Evolutionary conservation across 2,329 filamentous ascomycete genomes (phyloP), one percentile per base, ranked within the genome.

Genomic region (Trichoderma pleuroti): DNA sequence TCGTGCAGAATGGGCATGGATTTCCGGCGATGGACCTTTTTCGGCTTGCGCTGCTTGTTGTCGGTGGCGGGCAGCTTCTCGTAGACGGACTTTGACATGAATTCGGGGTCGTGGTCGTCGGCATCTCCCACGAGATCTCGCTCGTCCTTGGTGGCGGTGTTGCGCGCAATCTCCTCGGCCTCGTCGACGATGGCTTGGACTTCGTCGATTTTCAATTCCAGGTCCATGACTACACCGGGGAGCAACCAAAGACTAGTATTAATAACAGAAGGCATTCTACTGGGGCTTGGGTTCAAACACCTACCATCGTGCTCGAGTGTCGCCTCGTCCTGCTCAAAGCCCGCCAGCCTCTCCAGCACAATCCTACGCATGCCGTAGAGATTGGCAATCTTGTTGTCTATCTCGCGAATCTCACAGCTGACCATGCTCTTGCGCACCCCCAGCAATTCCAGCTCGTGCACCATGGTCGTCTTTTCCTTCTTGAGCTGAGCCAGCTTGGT

Each of bases 11-110:
- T 92, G 9, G 95, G 94, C 92, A 97, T 97, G 0, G 94, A 97
- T 80, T 92, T 93, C 72, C 91, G 88, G 70, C 91, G 86, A 72
- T 87, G 86, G 49, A 86, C 88, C 74, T 85, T 86, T 75, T 84
- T 86, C 18, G 81, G 74, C 77, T 84, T 86, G 61, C 79, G 77
- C 1, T 87, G 84, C 75, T 81, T 85, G 26, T 80, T 79, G 32
- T 82, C 78, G 11, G 87, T 84, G 11, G 83, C 82, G 1, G 94
- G 93, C 10, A 99, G 84, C 81, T 98, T 98, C 75, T 97, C 92
- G 80, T 98, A 99, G 75, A 99, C 93, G 14, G 94, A 98, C 80
- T 98, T 93, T 4, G 96, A 98, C 96, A 98, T 98, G 84, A 98
- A 99, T 1, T 85, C 86, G 28, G 78, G 73, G 36, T 81, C 80